phyloP scores from a whole-genome alignment of 1,139 yeast species.

The Hyphopichia buzzinii region DNA sequence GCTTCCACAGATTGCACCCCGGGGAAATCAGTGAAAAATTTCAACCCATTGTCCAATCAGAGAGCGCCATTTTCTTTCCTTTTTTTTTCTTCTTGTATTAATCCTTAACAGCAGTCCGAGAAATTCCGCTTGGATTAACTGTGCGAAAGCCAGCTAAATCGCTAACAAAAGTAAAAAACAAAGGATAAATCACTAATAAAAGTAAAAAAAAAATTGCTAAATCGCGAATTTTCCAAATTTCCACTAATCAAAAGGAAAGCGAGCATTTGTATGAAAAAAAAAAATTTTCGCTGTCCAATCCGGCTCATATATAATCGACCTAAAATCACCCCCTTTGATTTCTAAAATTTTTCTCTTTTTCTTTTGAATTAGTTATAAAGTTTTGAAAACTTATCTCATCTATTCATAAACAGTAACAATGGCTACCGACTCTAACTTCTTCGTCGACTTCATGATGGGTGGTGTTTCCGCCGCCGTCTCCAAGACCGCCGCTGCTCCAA shows the following conservation, averaged over 20 bases:
- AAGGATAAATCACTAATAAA: slow-evolving; percentile 1
- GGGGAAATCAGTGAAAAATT: no score
- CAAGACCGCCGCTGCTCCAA: slow-evolving; percentile 56
- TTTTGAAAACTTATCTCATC: slow-evolving; percentile 13
- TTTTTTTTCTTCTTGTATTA: not conserved
- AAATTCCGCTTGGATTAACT: slow-evolving; percentile 3
- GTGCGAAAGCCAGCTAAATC: not conserved
- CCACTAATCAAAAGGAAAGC: no score
- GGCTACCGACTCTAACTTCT: slow-evolving; percentile 24
- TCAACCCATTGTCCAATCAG: slow-evolving; percentile 5
- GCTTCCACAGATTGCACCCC: no score
- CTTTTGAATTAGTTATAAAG: slow-evolving; percentile 5
- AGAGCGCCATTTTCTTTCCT: slow-evolving; percentile 5
- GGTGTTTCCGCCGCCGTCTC: slow-evolving; percentile 60
- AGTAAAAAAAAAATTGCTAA: not conserved
- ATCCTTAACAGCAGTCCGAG: slow-evolving; percentile 5
- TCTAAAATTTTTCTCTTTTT: slow-evolving; percentile 7
- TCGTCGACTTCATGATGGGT: slow-evolving; percentile 50
- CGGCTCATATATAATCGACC: slow-evolving; percentile 1
- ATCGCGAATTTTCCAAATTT: slow-evolving; percentile 2
- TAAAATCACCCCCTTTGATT: slow-evolving; percentile 6
- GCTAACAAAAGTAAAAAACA: not conserved
- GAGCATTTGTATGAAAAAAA: not conserved
- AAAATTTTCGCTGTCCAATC: slow-evolving; percentile 2
- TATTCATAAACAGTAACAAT: slow-evolving; percentile 15